A percentile compares a stretch with the other conserved stretches of the same genome.
phyloP scores from a whole-genome alignment of 2,329 filamentous ascomycete species.

The Penicillium sp. region DNA sequence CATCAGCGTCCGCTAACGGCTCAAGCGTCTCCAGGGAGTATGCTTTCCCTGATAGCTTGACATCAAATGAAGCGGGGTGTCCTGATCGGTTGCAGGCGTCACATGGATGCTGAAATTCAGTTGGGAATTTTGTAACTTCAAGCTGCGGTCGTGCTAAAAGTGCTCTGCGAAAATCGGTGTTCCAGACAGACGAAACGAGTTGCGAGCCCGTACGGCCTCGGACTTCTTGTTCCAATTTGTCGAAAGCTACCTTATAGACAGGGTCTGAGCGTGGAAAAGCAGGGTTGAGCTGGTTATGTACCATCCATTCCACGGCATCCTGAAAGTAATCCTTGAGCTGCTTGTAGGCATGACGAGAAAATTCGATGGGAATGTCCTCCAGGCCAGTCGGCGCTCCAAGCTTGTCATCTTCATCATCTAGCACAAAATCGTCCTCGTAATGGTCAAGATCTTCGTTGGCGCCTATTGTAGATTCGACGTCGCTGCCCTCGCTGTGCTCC shows the following conservation, averaged over 20 bases:
- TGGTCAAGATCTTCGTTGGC: conserved; percentile 55
- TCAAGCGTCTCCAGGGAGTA: conserved; percentile 71
- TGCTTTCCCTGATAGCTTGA: conserved; percentile 67
- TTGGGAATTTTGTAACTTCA: conserved; percentile 53
- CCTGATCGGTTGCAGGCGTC: conserved; percentile 72
- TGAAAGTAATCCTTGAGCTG: conserved; percentile 75
- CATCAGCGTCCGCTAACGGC: conserved; percentile 59
- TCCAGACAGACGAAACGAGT: conserved; percentile 75
- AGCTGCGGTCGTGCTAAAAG: conserved; percentile 70
- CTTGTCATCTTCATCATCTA: conserved; percentile 63
- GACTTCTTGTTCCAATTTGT: conserved; percentile 73
- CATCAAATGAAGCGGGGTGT: conserved; percentile 69
- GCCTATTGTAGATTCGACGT: conserved; percentile 34
- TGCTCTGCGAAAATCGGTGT: conserved; percentile 65
- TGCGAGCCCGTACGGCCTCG: conserved; percentile 71
- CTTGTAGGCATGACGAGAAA: conserved; percentile 68
- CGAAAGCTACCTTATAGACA: conserved; percentile 71
- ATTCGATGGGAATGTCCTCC: conserved; percentile 68
- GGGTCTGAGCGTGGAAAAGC: conserved; percentile 67
- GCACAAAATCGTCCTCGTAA: conserved; percentile 69
- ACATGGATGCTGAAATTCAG: conserved; percentile 57
- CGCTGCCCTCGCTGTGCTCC: conserved; percentile 32
- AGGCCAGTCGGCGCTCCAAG: conserved; percentile 60
- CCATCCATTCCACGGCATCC: conserved; percentile 78
- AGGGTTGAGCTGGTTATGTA: conserved; percentile 78